Percentiles rank a stretch among this genome's conserved stretches.
Conservation (phyloP, 106 monocot genomes). For the Platanthera guangdongensis region DNA sequence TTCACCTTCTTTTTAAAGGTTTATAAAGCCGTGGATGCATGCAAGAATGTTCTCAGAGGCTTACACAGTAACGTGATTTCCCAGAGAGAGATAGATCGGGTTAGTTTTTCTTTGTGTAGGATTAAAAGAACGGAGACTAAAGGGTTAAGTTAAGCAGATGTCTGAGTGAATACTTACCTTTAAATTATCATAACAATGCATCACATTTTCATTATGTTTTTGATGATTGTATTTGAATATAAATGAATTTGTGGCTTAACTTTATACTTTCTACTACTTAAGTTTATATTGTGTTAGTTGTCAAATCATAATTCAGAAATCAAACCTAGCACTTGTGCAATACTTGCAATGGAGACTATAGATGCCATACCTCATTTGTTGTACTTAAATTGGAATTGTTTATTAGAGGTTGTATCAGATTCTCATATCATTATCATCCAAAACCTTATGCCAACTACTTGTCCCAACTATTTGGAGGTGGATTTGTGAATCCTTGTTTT, state of each 20-base stretch:
- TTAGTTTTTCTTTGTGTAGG: conserved; percentile 19
- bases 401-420: background rate
- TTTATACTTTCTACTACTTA: background rate
- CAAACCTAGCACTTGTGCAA: too few relatives aligned
- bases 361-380: background rate
- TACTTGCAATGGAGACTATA: background rate
- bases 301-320: too few relatives aligned
- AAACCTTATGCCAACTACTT: too few relatives aligned
- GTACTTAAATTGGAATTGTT: background rate
- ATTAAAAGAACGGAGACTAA: too few relatives aligned
- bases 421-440: background rate
- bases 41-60: conserved; percentile 95
- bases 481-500: too few relatives aligned
- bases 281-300: background rate
- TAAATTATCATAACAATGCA: background rate
- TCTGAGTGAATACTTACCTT: background rate
- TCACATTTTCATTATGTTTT: background rate
- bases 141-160: background rate
- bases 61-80: conserved; percentile 65
- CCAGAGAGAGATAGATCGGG: conserved; percentile 87
- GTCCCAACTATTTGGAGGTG: too few relatives aligned
- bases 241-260: background rate
- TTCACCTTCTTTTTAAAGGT: conserved; percentile 34
- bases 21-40: conserved; percentile 95
- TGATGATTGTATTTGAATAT: background rate